Base-by-base conservation (phyloP, 2,329 filamentous ascomycete species). In the Paecilomyces sp. region DNA sequence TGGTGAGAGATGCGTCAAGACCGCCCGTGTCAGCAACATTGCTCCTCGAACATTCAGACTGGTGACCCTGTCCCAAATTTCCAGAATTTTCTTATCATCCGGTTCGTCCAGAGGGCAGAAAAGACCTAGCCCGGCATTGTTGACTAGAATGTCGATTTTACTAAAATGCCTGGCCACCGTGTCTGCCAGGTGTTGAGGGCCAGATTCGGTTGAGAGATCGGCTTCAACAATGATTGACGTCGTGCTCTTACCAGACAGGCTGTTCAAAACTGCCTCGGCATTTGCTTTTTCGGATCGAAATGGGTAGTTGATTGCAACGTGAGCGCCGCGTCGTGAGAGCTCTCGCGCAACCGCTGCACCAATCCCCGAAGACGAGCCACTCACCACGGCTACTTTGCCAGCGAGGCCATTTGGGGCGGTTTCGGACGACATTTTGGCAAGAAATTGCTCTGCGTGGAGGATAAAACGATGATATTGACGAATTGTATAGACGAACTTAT, bases 291-390 rank as follows among this genome's bases (percentile, higher is more conserved):
- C 34, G 15, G 34, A 41, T 4, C 4, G 34, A 15, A 41, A 41
- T 15, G 34, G 34, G 15, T 41, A 41, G 34, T 41, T 13, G 34
- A 41, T 41, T 4, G 55, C 50, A 15, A 58, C 57, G 9, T 41
- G 51, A 15, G 51, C 57, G 6, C 57, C 57, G 30, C 33, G 51
- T 24, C 36, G 36, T 24, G 57, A 51, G 24, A 58, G 33, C 18
- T 51, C 51, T 28, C 62, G 60, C 7, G 63, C 64, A 50, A 69
- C 67, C 4, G 65, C 67, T 1, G 63, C 64, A 9, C 66, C 67
- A 50, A 68, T 68, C 1, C 67, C 67, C 0, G 66, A 64, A 7
- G 60, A 64, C 11, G 30, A 30, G 30, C 30, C 30, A 30, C 30
- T 30, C 3, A 30, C 30, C 3, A 30, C 30, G 30, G 30, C 30